These are phyloP conservation scores for Bipolaris zeicola DNA, from an alignment of 2,329 filamentous ascomycete genomes.

Conservation along the genomic window DNA sequence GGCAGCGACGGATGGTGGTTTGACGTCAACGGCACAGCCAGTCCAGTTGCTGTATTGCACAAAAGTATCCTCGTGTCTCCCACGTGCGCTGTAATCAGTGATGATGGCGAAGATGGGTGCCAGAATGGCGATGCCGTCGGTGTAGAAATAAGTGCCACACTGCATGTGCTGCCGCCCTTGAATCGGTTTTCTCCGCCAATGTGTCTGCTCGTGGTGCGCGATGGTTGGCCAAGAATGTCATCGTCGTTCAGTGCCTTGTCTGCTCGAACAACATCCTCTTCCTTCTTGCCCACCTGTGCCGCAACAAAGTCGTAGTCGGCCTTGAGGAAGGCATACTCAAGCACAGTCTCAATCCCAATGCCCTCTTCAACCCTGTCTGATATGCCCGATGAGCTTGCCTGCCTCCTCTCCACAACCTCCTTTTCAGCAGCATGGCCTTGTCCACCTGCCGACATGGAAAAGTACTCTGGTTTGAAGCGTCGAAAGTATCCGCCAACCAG, in stretches of 20 bases:
- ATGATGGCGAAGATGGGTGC: constrained; percentile 86
- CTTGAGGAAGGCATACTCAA: constrained; percentile 91
- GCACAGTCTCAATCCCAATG: constrained; percentile 73
- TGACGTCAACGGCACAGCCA: constrained; percentile 79
- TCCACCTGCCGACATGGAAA: constrained; percentile 57
- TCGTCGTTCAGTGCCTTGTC: constrained; percentile 83
- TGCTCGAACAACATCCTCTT: constrained; percentile 68
- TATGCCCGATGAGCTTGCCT: constrained; percentile 29
- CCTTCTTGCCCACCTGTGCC: constrained; percentile 82
- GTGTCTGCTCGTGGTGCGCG: constrained; percentile 51
- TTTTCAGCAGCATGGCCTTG: constrained; percentile 44
- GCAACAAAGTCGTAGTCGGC: constrained; percentile 94
- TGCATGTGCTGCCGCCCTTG: constrained; percentile 91
- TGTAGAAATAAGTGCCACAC: constrained; percentile 87
- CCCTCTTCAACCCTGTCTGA: constrained; percentile 43
- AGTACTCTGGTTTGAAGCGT: constrained; percentile 83
- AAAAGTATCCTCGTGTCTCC: constrained; percentile 91
- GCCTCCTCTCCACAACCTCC: constrained; percentile 34
- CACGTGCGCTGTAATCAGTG: constrained; percentile 85
- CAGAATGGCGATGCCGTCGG: constrained; percentile 92
- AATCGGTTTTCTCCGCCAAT: constrained; percentile 82
- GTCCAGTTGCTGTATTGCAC: constrained; percentile 82
- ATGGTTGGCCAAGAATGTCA: constrained; percentile 75
- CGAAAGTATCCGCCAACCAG: constrained; percentile 94
- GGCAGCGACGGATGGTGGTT: constrained; percentile 94